These are phyloP conservation scores for Telfairia occidentalis DNA, from an alignment of 331 rosid species.

Conservation along the genomic window DNA sequence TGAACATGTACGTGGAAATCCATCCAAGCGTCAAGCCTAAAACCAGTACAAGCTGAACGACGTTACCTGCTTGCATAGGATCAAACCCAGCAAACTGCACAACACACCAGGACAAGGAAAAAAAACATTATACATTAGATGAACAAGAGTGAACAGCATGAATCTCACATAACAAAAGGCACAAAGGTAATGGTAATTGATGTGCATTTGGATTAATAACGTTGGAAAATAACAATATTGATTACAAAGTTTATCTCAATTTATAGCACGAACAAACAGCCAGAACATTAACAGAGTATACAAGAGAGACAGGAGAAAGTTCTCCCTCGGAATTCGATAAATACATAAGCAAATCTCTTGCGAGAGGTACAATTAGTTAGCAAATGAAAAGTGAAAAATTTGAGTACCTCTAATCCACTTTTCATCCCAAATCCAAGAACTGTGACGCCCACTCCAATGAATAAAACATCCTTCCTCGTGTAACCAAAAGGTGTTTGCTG, in stretches of 20 bases:
- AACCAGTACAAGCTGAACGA: conserved; percentile 84
- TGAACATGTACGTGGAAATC: conserved; percentile 81
- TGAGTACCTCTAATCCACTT: conserved; percentile 73
- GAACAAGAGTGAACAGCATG: not conserved
- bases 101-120: not conserved
- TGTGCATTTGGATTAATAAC: not conserved
- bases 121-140: not conserved
- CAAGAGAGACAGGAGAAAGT: not conserved
- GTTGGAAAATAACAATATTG: not conserved
- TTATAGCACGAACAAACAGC: not conserved
- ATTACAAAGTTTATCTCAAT: not conserved
- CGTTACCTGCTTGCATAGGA: conserved; percentile 92
- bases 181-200: not conserved
- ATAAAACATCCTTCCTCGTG: conserved; percentile 80
- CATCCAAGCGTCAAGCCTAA: conserved; percentile 89
- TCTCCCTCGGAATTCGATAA: not conserved
- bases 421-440: conserved; percentile 61
- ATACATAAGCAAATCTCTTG: not conserved
- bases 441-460: conserved; percentile 85
- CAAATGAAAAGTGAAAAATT: conserved; percentile 4
- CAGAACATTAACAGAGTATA: not conserved
- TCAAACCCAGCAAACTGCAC: conserved; percentile 74
- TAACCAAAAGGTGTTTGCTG: conserved; percentile 72
- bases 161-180: not conserved
- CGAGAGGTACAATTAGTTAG: not conserved